Evolutionary conservation across 1,284 basidiomycete species (phyloP).

Genomic region (Apiotrichum mycotoxinovorans): DNA sequence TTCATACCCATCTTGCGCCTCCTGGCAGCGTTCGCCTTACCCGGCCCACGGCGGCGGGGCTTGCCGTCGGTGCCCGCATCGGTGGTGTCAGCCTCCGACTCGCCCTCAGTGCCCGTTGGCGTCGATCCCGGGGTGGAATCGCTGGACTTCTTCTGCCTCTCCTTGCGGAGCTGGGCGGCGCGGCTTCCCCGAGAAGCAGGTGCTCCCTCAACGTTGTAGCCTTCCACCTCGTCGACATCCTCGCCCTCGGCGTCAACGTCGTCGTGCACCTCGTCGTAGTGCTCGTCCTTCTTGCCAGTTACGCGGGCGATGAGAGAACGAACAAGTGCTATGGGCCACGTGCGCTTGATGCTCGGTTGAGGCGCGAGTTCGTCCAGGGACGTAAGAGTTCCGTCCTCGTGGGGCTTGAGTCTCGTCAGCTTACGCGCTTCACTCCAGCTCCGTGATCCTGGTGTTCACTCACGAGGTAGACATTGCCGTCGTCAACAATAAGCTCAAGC

Average conservation of each 20-base stretch:
- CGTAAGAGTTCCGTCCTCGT: slow-evolving; percentile 39
- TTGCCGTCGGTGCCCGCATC: slow-evolving; percentile 3
- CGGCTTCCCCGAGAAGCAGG: slow-evolving; percentile 4
- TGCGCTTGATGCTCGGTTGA: slow-evolving; percentile 30
- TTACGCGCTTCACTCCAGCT: background rate
- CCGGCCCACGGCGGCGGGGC: slow-evolving; percentile 18
- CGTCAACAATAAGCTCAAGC: slow-evolving; percentile 46
- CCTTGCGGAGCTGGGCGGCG: slow-evolving; percentile 21
- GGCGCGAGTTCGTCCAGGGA: slow-evolving; percentile 39
- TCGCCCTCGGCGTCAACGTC: slow-evolving; percentile 12
- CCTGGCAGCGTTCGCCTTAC: slow-evolving; percentile 41
- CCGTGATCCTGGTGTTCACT: slow-evolving; percentile 15
- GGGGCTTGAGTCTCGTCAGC: slow-evolving; percentile 43
- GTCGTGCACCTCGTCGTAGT: slow-evolving; percentile 15
- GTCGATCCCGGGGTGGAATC: background rate
- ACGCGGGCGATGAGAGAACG: slow-evolving; percentile 19
- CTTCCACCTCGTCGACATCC: background rate
- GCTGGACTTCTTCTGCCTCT: slow-evolving; percentile 6
- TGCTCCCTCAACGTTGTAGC: background rate
- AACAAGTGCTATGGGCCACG: slow-evolving; percentile 41
- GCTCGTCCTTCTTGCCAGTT: slow-evolving; percentile 14
- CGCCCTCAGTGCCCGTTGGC: slow-evolving; percentile 1
- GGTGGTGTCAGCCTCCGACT: background rate
- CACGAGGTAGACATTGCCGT: slow-evolving; percentile 46
- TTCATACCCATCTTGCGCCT: slow-evolving; percentile 44